These are phyloP conservation scores for Pseudocercospora eumusae DNA, from an alignment of 2,329 filamentous ascomycete species.

Conservation along the genomic window DNA sequence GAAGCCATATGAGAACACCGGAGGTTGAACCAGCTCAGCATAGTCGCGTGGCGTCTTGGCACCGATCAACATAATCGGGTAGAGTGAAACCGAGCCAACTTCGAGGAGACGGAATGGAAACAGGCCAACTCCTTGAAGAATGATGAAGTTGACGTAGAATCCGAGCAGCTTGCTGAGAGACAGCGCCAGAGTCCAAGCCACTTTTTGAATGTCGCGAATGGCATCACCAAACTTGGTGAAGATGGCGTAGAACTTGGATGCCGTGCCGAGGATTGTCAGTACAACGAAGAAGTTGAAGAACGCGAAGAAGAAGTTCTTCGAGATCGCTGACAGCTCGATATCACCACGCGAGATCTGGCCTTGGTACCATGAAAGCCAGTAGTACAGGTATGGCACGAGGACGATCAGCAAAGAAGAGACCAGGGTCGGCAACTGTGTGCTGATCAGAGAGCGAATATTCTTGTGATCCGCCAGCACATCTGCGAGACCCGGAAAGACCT, in stretches of 20 bases:
- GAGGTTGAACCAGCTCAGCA: slow-evolving; percentile 76
- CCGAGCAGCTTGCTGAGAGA: slow-evolving; percentile 73
- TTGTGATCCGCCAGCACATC: slow-evolving; percentile 67
- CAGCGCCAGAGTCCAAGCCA: slow-evolving; percentile 72
- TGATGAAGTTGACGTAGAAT: slow-evolving; percentile 93
- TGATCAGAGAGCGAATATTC: slow-evolving; percentile 73
- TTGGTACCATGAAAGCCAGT: slow-evolving; percentile 85
- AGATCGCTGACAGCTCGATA: slow-evolving; percentile 90
- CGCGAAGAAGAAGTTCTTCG: slow-evolving; percentile 96
- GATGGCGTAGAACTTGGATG: slow-evolving; percentile 64
- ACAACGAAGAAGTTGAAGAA: slow-evolving; percentile 99
- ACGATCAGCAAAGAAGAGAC: slow-evolving; percentile 85
- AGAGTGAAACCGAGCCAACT: slow-evolving; percentile 79
- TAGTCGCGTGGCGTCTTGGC: slow-evolving; percentile 90
- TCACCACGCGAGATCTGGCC: slow-evolving; percentile 95
- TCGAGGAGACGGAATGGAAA: slow-evolving; percentile 91
- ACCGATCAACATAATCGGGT: slow-evolving; percentile 74
- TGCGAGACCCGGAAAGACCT: slow-evolving; percentile 70
- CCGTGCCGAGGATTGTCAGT: slow-evolving; percentile 85
- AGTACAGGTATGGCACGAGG: slow-evolving; percentile 89
- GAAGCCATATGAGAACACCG: slow-evolving; percentile 92
- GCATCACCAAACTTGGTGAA: slow-evolving; percentile 67
- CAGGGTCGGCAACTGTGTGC: slow-evolving; percentile 83
- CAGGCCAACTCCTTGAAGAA: slow-evolving; percentile 88
- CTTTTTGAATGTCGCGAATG: slow-evolving; percentile 74